Evolutionary conservation across 345 rosid species (phyloP), one percentile per base, ranked within the genome.

Genomic region (Arabidopsis arenosa): DNA sequence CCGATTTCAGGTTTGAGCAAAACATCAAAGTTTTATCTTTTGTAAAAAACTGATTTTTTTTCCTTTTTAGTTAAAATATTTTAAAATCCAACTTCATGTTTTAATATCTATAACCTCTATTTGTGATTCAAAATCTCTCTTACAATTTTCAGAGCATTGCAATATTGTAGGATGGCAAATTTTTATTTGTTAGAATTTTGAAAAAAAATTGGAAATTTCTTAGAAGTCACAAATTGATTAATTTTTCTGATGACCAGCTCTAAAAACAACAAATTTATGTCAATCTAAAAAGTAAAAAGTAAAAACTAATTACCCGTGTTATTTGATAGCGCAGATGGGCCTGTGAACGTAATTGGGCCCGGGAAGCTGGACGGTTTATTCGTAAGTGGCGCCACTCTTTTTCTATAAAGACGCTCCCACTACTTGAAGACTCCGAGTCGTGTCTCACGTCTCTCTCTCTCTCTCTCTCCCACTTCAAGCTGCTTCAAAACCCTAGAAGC

Each of bases 281-380:
- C 15, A 44, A 40, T 40, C 11, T 4, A 40, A 40, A 28, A 18
- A 18, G 2, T n/a, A 57, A 35, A 48, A 32, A 3, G 2, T n/a
- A 57, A 35, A 48, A 32, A 3, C 4, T n/a, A 57, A 35, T 58
- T 33, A 10, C 7, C 1, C 15, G 0, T 35, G 9, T 26, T 13
- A 55, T 30, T 59, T 9, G 65, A 60, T 36, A 17, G 13, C 5
- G 33, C n/a, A 21, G 32, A 23, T 61, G 66, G 66, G 66, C 66
- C 32, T 12, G 33, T 36, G 18, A 37, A 9, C 8, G 14, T 21
- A 39, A 60, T 4, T 60, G 56, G 53, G 60, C 26, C 35, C 2
- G 14, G 40, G 72, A 66, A 74, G 72, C 45, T 59, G 62, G 30
- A 67, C 45, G 3, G 79, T 75, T 12, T 67, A 59, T 13, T 58